A percentile compares a stretch with the other conserved stretches of the same genome.
Conservation (phyloP, 2,329 filamentous ascomycete genomes). For the Myriosclerotinia scirpicola region DNA sequence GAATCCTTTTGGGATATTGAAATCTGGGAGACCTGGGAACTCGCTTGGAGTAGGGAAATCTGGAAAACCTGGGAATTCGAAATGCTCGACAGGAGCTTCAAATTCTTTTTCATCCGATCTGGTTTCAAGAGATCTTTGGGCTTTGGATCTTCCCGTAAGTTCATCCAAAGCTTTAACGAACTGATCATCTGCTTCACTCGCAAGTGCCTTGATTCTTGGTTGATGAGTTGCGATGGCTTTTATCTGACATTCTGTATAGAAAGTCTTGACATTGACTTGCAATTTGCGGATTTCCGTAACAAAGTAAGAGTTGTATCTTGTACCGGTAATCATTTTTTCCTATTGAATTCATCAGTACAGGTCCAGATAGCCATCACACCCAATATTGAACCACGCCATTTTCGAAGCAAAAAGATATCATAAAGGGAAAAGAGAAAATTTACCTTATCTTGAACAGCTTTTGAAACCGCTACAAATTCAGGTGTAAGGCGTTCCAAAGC, state of each 20-base stretch:
- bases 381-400: neutral
- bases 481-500: neutral
- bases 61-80: neutral
- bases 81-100: neutral
- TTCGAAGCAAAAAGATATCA: neutral
- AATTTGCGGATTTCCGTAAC: neutral
- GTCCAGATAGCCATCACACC: neutral
- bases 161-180: neutral
- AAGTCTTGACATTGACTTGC: neutral
- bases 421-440: too few relatives aligned
- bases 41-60: too few relatives aligned
- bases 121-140: neutral
- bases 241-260: neutral
- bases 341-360: neutral
- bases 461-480: neutral
- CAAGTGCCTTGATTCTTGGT: neutral
- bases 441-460: slow-evolving; percentile 2
- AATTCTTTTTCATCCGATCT: neutral
- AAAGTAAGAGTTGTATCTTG: neutral
- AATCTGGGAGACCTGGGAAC: neutral
- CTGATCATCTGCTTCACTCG: neutral
- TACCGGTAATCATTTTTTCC: neutral
- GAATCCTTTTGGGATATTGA: neutral
- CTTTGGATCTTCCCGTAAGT: neutral
- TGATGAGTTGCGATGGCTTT: neutral